Base-by-base conservation (phyloP, 352 stramenopile species). In the Phytophthora lateralis region DNA sequence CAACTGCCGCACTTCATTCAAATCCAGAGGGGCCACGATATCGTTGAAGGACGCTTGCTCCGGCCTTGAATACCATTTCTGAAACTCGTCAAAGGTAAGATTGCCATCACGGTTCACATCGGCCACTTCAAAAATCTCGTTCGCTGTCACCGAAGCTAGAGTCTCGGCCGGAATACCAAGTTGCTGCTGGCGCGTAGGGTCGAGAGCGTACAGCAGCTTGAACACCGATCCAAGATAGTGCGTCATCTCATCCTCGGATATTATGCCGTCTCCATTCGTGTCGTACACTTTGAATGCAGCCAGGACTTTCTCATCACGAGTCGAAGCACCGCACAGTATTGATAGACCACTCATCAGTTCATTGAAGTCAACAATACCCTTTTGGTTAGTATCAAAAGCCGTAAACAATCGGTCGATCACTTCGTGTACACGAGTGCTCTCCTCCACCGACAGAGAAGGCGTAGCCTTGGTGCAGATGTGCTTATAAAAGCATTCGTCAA, bases 231-330 rank as follows among this genome's bases (percentile, higher is more conserved):
- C 73, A n/a, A 96, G 69, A 55, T 96, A 96, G 64, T 90, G 80
- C 7, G 74, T 75, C 87, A 97, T 94, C 51, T 97, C 88, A 3
- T 90, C 79, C 56, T 89, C 66, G 7, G 80, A 90, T 51, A 97
- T 94, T 32, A 91, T 73, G 2, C 90, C 90, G 46, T 96, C 88
- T 12, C 74, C 75, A 62, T 96, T 89, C 20, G 68, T 78, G 63
- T 97, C 89, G 39, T 95, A 95, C 18, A 96, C 68, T 53, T 92
- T 82, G 60, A 97, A 96, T 1, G 85, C 88, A 6, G 82, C 80
- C 34, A 82, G 59, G 17, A 94, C 78, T 30, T 91, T 95, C 4
- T 75, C 74, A 45, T 93, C 79, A 9, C 72, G 79, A 45, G 53
- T 75, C 15, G 64, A 70, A 42, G 73, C 78, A 15, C 78, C 76